A percentile compares a stretch with the other conserved stretches of the same genome.
Conservation (phyloP, 1,139 yeast genomes). For the Pichia sp. region DNA sequence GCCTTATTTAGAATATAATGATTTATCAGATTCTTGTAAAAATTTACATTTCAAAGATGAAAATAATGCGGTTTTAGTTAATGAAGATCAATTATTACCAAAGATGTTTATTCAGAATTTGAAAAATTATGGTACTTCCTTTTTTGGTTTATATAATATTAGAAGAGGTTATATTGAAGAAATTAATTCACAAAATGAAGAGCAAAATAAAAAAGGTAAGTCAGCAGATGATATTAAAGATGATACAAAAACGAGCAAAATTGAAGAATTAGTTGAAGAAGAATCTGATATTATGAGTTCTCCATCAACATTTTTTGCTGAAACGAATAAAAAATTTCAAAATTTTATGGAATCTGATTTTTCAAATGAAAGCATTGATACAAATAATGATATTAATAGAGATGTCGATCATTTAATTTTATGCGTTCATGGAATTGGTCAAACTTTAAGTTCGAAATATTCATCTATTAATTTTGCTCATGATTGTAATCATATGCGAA, state of each 20-base stretch:
- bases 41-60: slow-evolving; percentile 33
- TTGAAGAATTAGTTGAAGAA: background rate
- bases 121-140: slow-evolving; percentile 18
- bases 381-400: slow-evolving; percentile 37
- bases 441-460: slow-evolving; percentile 70
- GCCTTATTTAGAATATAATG: slow-evolving; percentile 24
- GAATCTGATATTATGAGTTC: background rate
- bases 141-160: slow-evolving; percentile 27
- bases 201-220: slow-evolving; percentile 4
- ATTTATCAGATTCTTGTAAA: slow-evolving; percentile 24
- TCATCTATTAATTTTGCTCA: slow-evolving; percentile 84
- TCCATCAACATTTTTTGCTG: slow-evolving; percentile 11
- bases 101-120: slow-evolving; percentile 21
- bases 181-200: slow-evolving; percentile 7
- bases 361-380: slow-evolving; percentile 32
- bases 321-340: slow-evolving; percentile 31
- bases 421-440: slow-evolving; percentile 94
- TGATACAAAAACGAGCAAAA: background rate
- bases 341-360: slow-evolving; percentile 49
- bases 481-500: slow-evolving; percentile 66
- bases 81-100: slow-evolving; percentile 23
- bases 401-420: slow-evolving; percentile 72
- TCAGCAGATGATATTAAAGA: background rate
- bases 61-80: slow-evolving; percentile 33
- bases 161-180: slow-evolving; percentile 28